These are phyloP conservation scores for Tricholoma furcatifolium DNA, from an alignment of 768 basidiomycete species.

Conservation along the genomic window DNA sequence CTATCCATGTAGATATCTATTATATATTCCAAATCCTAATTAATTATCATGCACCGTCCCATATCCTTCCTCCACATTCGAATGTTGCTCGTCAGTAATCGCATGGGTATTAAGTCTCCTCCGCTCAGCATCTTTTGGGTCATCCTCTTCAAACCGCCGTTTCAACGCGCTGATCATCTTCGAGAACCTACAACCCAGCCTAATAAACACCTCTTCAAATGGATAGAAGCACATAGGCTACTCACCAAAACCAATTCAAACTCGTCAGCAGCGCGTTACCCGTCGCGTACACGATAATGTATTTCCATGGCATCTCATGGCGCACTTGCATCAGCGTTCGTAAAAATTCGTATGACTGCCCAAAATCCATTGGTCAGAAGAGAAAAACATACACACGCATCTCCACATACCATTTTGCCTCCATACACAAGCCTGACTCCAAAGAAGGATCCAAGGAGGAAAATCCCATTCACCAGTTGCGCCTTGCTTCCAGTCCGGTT, in stretches of 20 bases:
- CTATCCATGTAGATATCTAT: neutral
- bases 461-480: slow-evolving; percentile 71
- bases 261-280: slow-evolving; percentile 69
- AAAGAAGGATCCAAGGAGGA: slow-evolving; percentile 69
- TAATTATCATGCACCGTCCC: slow-evolving; percentile 1
- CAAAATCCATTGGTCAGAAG: neutral
- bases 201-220: neutral
- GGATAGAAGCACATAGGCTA: neutral
- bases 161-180: slow-evolving; percentile 70
- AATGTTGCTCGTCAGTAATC: slow-evolving; percentile 11
- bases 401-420: slow-evolving; percentile 40
- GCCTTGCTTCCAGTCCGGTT: slow-evolving; percentile 64
- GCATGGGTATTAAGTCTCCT: slow-evolving; percentile 5
- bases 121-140: slow-evolving; percentile 14
- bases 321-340: slow-evolving; percentile 55
- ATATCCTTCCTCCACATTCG: slow-evolving; percentile 6
- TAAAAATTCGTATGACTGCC: slow-evolving; percentile 68
- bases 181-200: slow-evolving; percentile 52
- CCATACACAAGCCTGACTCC: slow-evolving; percentile 72
- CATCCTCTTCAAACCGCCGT: slow-evolving; percentile 49
- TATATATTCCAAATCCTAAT: neutral
- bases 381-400: neutral
- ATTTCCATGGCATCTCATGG: slow-evolving; percentile 49
- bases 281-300: slow-evolving; percentile 47
- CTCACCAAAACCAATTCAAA: slow-evolving; percentile 82